These are phyloP conservation scores for Pogostemon cablin DNA, from an alignment of 257 asterid genomes.

Conservation along the genomic window DNA sequence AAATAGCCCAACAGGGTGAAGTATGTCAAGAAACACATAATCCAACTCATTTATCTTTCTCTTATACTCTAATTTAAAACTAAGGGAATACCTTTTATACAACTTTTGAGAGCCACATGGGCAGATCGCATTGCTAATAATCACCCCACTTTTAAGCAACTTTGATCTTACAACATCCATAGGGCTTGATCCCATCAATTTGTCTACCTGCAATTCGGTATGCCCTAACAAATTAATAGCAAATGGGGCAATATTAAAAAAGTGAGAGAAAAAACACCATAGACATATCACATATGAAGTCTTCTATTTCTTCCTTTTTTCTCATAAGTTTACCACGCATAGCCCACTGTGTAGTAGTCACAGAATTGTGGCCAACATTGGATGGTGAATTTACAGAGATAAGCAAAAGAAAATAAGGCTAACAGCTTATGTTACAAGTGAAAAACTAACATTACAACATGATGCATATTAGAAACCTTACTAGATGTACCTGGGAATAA, in stretches of 20 bases:
- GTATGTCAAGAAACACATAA: background rate
- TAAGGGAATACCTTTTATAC: conserved; percentile 65
- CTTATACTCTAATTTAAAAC: background rate
- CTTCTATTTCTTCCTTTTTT: conserved; percentile 1
- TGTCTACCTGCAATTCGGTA: conserved; percentile 60
- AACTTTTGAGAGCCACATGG: conserved; percentile 94
- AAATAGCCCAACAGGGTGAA: no score
- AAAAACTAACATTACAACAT: background rate
- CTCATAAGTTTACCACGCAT: conserved; percentile 22
- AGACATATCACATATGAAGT: background rate
- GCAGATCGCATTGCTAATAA: conserved; percentile 79
- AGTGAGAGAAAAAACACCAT: background rate
- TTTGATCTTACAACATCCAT: conserved; percentile 78
- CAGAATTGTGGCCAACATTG: background rate
- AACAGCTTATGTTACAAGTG: background rate
- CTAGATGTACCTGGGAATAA: background rate
- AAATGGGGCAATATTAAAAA: background rate
- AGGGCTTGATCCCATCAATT: conserved; percentile 86
- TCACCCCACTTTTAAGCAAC: conserved; percentile 83
- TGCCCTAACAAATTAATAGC: conserved; percentile 23
- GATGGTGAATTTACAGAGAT: background rate
- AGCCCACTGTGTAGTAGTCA: conserved; percentile 6
- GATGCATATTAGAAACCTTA: conserved; percentile 2
- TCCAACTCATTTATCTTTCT: conserved; percentile 13
- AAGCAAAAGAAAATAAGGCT: conserved; percentile 6